Evolutionary conservation across 371 early-diverging fungal genomes (phyloP), one percentile per base, ranked within the genome.

Genomic region (Apophysomyces trapeziformis): DNA sequence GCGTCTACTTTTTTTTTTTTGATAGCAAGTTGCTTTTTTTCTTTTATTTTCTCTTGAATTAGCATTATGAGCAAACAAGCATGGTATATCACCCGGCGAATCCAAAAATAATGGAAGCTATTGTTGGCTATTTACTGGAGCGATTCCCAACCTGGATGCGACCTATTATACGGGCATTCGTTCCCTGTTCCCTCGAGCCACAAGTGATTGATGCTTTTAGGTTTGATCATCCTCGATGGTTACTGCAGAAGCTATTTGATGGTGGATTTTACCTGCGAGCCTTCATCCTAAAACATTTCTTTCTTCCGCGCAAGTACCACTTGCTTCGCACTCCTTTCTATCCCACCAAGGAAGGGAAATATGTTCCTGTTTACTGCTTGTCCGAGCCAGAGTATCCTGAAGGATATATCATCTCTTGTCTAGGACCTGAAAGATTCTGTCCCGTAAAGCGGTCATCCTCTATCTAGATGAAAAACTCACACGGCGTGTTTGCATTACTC

Each of bases 381-480:
- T 50, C 16, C 2, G 5, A 50, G 54, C 54, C 54, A 50, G 54
- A 50, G 21, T 50, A 50, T 9, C 54, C 54, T 21, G 54, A 50
- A 7, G 54, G 54, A 9, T 32, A 50, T 50, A 35, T 7, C 5
- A 50, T 50, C 54, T 18, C 54, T 50, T 5, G 21, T 7, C 21
- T 50, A 11, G 54, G 54, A 0, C 54, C 54, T 7, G 18, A 21
- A 21, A 50, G 7, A 50, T 4, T 50, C 21, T 50, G 54, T 32
- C 54, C 54, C 1, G 54, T 50, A 0, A 50, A 21, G 21, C 16
- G 11, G 11, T 26, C 32, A 26, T 26, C 32, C 1, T 26, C 32
- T 26, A 26, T 26, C 2, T 2, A 26, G 32, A 26, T 2, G 32
- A 26, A 26, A 26, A 3, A 26, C 32, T 26, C 32, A 26, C 32